Evolutionary conservation across 371 early-diverging fungal genomes (phyloP), one percentile per base, ranked within the genome.

Genomic region (Chytridium lagenaria): DNA sequence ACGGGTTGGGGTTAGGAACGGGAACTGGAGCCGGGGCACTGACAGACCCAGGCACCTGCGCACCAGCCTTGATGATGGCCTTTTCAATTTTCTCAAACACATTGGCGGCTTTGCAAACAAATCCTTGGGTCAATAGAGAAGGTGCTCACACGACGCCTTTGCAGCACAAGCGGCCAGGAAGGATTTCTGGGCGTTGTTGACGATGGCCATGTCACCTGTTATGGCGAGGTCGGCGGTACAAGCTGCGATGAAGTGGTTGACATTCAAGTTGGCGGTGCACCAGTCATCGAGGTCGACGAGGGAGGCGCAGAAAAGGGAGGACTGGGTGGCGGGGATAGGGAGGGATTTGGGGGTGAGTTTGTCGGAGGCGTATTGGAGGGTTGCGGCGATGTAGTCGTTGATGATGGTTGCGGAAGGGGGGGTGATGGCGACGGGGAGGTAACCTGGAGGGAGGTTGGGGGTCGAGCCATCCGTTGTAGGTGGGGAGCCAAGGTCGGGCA

Each of bases 201-300:
- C 34, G 36, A 61, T 37, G 36, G 34, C 61, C 61, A 61, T 61
- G 23, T 61, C 61, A 61, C 61, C 61, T 2, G 61, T 34, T 28
- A 33, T 61, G 61, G 36, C 23, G 15, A 61, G 37, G 23, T 61
- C 61, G 15, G 61, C 61, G 15, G 61, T 12, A 34, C 61, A 61
- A 15, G 61, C 61, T 22, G 34, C 61, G 23, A 61, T 34, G 34
- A 61, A 61, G 61, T 61, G 34, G 61, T 61, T 23, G 19, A 61
- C 61, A 34, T 61, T 34, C 10, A 61, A 7, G 61, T 28, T 34
- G 61, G 61, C 36, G 36, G 34, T 16, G 36, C 61, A 61, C 34
- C 36, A 61, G 36, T 15, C 36, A 26, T 61, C 61, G 5, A 61
- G 3, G 15, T 3, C 2, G 37, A 28, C 34, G 61, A 61, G 3